These are phyloP conservation scores for Boletus bicolor DNA, from an alignment of 768 basidiomycete genomes.

Conservation along the genomic window DNA sequence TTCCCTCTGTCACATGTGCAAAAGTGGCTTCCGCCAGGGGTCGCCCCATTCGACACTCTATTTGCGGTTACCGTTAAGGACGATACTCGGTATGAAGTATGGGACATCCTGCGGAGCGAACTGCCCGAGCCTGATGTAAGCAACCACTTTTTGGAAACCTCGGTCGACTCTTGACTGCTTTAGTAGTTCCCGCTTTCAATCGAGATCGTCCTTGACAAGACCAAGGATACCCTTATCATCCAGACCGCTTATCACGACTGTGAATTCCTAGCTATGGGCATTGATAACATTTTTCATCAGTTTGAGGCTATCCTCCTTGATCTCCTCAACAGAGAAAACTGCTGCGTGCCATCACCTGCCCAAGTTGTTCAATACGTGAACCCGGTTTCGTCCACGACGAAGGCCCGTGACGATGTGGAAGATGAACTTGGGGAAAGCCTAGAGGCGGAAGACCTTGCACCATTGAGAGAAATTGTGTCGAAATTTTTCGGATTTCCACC, in stretches of 20 bases:
- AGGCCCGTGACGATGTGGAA: background rate
- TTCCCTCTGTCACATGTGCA: slow-evolving; percentile 31
- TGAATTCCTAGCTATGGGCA: slow-evolving; percentile 15
- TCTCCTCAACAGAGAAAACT: slow-evolving; percentile 10
- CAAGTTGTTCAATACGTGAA: background rate
- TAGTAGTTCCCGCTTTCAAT: slow-evolving; percentile 23
- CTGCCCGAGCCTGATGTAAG: slow-evolving; percentile 33
- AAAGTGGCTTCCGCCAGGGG: slow-evolving; percentile 27
- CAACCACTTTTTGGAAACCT: background rate
- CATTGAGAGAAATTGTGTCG: slow-evolving; percentile 18
- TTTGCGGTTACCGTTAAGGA: slow-evolving; percentile 32
- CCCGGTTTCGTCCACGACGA: background rate
- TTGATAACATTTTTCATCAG: slow-evolving; percentile 20
- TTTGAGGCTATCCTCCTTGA: slow-evolving; percentile 26
- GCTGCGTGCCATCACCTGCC: background rate
- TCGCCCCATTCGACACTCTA: slow-evolving; percentile 28
- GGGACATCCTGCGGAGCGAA: slow-evolving; percentile 29
- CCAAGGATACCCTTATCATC: slow-evolving; percentile 13
- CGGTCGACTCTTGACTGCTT: background rate
- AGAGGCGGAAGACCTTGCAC: slow-evolving; percentile 1
- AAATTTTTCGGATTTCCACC: slow-evolving; percentile 14
- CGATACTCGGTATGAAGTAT: slow-evolving; percentile 14
- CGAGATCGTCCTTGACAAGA: slow-evolving; percentile 26
- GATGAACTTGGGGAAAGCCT: background rate
- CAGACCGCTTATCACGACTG: slow-evolving; percentile 23